Conservation (phyloP, 2,329 filamentous ascomycete species). For the Penicillium fuscoglaucum region DNA sequence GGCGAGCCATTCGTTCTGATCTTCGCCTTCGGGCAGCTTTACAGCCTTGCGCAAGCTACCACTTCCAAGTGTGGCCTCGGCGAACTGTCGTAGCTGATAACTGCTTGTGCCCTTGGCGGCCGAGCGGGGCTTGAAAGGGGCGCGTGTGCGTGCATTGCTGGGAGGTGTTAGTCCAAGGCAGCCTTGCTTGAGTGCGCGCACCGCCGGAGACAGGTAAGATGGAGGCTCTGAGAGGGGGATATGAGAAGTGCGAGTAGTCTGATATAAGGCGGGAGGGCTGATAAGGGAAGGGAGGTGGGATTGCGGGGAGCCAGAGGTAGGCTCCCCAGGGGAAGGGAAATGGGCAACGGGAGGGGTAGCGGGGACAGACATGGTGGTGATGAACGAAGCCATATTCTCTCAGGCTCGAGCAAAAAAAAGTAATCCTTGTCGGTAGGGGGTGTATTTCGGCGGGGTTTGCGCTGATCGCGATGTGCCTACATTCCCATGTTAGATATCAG, state of each 20-base stretch:
- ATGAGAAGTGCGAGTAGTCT: slow-evolving; percentile 35
- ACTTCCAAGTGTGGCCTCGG: slow-evolving; percentile 91
- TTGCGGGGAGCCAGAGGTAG: slow-evolving; percentile 22
- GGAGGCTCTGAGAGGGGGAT: slow-evolving; percentile 32
- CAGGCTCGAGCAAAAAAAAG: neutral
- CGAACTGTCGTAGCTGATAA: slow-evolving; percentile 96
- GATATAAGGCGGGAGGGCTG: slow-evolving; percentile 31
- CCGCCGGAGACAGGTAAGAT: slow-evolving; percentile 39
- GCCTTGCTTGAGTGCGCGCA: slow-evolving; percentile 40
- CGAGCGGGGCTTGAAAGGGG: slow-evolving; percentile 86
- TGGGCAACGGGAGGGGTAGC: slow-evolving; percentile 36
- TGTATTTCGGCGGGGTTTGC: slow-evolving; percentile 21
- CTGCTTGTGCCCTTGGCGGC: slow-evolving; percentile 81
- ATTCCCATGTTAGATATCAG: slow-evolving; percentile 25
- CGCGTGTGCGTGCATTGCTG: slow-evolving; percentile 83
- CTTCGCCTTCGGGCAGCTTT: slow-evolving; percentile 93
- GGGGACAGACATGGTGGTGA: slow-evolving; percentile 74
- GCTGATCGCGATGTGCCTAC: slow-evolving; percentile 28
- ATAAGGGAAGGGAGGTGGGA: slow-evolving; percentile 20
- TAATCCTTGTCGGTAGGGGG: slow-evolving; percentile 14
- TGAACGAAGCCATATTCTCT: slow-evolving; percentile 68
- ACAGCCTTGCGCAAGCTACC: slow-evolving; percentile 95
- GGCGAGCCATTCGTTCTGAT: slow-evolving; percentile 96
- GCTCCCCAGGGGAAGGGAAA: slow-evolving; percentile 31
- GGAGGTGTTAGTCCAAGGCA: slow-evolving; percentile 43